phyloP scores from a whole-genome alignment of 1,139 yeast genomes.

The Meyerozyma elateridarum region DNA sequence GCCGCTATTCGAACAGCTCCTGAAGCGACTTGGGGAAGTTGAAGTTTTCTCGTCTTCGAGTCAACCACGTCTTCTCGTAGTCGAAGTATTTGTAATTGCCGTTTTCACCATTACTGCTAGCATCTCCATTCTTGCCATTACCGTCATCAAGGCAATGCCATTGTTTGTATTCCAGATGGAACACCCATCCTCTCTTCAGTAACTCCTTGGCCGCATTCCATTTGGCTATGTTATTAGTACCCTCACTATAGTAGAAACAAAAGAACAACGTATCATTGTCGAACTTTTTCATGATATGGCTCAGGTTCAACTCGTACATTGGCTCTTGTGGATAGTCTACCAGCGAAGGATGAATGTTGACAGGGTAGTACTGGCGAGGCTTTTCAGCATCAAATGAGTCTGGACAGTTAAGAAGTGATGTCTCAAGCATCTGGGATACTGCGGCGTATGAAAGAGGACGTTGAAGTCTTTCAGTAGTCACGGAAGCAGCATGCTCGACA shows the following conservation, averaged over 20 bases:
- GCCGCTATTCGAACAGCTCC: constrained; percentile 13
- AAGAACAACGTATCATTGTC: constrained; percentile 88
- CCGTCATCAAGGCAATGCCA: constrained; percentile 75
- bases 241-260: constrained; percentile 74
- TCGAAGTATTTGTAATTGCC: constrained; percentile 81
- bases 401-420: constrained; percentile 82
- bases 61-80: constrained; percentile 84
- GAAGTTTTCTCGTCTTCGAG: constrained; percentile 71
- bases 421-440: constrained; percentile 60
- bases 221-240: constrained; percentile 43
- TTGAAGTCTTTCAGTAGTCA: constrained; percentile 31
- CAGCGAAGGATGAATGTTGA: constrained; percentile 83
- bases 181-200: constrained; percentile 80
- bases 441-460: constrained; percentile 55
- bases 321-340: constrained; percentile 93
- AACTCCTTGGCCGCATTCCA: constrained; percentile 83
- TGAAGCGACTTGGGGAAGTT: constrained; percentile 27
- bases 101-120: constrained; percentile 29
- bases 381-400: constrained; percentile 88
- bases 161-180: constrained; percentile 68
- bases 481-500: constrained; percentile 24
- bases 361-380: constrained; percentile 78
- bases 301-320: constrained; percentile 50
- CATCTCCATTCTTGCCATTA: constrained; percentile 13
- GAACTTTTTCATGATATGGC: constrained; percentile 59